Percentiles rank a stretch among this genome's conserved stretches.
Evolutionary conservation across 164 flowering plant species (phyloP).

Genomic region (Tetrastigma voinierianum): DNA sequence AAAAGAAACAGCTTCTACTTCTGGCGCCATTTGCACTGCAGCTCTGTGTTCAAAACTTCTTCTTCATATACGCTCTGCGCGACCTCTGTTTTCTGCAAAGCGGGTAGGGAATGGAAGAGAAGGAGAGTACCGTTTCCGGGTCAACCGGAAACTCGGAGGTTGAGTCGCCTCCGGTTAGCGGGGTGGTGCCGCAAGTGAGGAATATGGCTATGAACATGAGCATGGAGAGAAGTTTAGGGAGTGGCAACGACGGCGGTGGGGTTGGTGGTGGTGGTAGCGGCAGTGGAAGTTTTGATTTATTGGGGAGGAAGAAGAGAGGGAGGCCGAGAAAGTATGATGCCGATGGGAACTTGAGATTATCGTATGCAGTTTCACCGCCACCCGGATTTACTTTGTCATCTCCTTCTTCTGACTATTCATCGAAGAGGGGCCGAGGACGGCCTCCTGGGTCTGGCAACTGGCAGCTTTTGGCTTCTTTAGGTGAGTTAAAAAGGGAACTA

Average conservation of each 20-base stretch:
- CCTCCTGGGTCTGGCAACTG: slow-evolving; percentile 65
- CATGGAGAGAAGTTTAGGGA: slow-evolving; percentile 23
- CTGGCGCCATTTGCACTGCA: slow-evolving; percentile 55
- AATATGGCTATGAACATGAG: slow-evolving; percentile 9
- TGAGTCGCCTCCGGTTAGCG: slow-evolving; percentile 39
- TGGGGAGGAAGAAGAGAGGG: slow-evolving; percentile 67
- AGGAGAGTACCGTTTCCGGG: slow-evolving; percentile 47
- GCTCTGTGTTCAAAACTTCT: slow-evolving; percentile 23
- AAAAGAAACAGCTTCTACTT: slow-evolving; percentile 16
- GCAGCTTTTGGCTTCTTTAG: slow-evolving; percentile 59
- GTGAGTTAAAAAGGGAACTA: slow-evolving; percentile 33
- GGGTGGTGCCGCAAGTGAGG: slow-evolving; percentile 3
- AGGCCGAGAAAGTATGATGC: slow-evolving; percentile 87
- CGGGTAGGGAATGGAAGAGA: slow-evolving; percentile 38
- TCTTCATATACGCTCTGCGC: slow-evolving; percentile 3
- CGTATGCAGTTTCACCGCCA: slow-evolving; percentile 24
- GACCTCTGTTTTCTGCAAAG: background rate
- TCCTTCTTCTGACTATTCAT: slow-evolving; percentile 22
- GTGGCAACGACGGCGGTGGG: background rate
- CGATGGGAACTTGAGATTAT: slow-evolving; percentile 45
- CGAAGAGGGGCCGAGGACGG: slow-evolving; percentile 63
- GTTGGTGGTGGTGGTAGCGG: slow-evolving; percentile 7
- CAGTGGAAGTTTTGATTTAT: slow-evolving; percentile 10
- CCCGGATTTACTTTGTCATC: slow-evolving; percentile 27
- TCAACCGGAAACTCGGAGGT: slow-evolving; percentile 36